Evolutionary conservation across 768 basidiomycete species (phyloP).

Genomic region (Auricularia cornea): DNA sequence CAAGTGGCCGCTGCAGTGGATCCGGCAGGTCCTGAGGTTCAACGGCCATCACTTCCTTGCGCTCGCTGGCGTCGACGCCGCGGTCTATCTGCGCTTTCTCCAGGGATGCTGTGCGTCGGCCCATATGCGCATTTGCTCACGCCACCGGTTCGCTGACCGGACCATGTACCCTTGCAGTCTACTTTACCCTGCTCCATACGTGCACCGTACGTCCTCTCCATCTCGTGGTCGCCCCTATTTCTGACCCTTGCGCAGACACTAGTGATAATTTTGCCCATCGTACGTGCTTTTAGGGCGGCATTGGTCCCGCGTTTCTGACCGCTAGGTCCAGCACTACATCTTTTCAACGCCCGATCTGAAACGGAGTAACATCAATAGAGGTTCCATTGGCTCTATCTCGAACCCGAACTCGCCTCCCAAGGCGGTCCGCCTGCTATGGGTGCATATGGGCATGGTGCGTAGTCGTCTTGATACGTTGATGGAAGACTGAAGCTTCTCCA

Average conservation of each 20-base stretch:
- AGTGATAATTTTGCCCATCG: not conserved
- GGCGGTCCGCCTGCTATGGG: not conserved
- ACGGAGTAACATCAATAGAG: not conserved
- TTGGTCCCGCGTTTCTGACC: not conserved
- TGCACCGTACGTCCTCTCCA: not conserved
- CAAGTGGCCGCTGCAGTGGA: not conserved
- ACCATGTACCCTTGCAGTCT: not conserved
- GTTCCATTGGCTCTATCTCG: not conserved
- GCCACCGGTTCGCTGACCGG: not conserved
- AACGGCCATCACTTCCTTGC: conserved; percentile 63
- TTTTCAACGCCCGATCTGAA: not conserved
- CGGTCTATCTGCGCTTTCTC: not conserved
- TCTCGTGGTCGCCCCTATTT: not conserved
- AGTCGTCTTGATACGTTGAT: not conserved
- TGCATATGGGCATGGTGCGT: not conserved
- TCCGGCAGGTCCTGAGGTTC: not conserved
- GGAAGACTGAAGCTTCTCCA: not conserved
- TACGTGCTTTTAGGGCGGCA: not conserved
- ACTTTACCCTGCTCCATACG: not conserved
- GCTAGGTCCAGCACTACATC: not conserved
- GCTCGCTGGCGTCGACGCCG: conserved; percentile 55
- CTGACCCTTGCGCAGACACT: not conserved
- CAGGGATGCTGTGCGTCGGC: not conserved
- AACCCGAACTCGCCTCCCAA: not conserved
- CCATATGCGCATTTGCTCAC: not conserved